Evolutionary conservation across 1,284 basidiomycete species (phyloP), one percentile per base, ranked within the genome.

Genomic region (Pyrrhoderma lamaoense): DNA sequence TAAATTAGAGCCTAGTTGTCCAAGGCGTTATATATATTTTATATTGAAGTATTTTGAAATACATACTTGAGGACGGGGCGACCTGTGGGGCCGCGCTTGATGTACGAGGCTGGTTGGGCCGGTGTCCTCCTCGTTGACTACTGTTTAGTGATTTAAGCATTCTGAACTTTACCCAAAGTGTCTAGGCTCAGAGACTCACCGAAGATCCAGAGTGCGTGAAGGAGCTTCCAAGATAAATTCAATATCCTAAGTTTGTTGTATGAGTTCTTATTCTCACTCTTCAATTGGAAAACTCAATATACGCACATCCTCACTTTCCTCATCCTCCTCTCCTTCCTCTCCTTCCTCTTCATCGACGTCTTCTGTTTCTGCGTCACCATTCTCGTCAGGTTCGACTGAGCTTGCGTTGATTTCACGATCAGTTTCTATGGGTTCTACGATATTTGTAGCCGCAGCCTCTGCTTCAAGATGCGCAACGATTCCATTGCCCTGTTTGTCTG

Each of bases 1-100:
- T 49, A 93, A 35, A 36, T 47, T 51, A 18, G 36, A 37, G n/a
- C 37, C 53, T 51, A 45, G 13, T 35, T n/a, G n/a, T n/a, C n/a
- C n/a, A n/a, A 8, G 45, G 39, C 7, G 27, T 40, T 8, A 35
- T 31, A 3, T 22, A 8, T 19, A 16, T 16, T 34, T 8, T 1
- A 16, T 16, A 31, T 42, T 11, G 21, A 47, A 42, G 14, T n/a
- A 45, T 34, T 4, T 13, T n/a, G 1, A 9, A 23, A 5, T 8
- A 35, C 51, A 21, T 43, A 54, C 52, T 16, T 3, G 31, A 44
- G 16, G 44, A 25, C 14, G 53, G 19, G 8, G 53, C 37, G 19
- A 13, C 14, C 14, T 34, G 14, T 16, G 34, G 16, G 4, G 23
- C 45, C 3, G 36, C 18, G 22, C 49, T 55, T 1, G 45, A 45